phyloP scores from a whole-genome alignment of 495 filamentous ascomycete genomes.

The Amphirosellinia nigrospora region DNA sequence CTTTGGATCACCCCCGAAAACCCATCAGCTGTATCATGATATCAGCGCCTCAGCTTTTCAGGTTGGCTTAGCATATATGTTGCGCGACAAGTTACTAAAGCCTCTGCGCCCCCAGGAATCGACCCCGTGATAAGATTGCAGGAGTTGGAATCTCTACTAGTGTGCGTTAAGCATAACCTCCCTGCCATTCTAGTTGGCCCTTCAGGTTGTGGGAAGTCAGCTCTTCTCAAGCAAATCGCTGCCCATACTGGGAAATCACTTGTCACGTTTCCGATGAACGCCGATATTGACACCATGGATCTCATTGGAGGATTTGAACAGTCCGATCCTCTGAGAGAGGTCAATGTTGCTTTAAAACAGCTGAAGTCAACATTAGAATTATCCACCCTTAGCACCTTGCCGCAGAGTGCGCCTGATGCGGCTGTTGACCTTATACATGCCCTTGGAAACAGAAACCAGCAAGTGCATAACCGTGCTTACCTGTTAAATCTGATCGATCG shows the following conservation, averaged over 20 bases:
- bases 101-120: constrained; percentile 59
- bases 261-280: constrained; percentile 81
- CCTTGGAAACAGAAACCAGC: constrained; percentile 36
- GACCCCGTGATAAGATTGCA: constrained; percentile 64
- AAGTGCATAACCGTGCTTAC: constrained; percentile 36
- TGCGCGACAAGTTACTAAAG: constrained; percentile 63
- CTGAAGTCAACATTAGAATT: constrained; percentile 61
- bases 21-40: constrained; percentile 70
- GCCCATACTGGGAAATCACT: constrained; percentile 73
- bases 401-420: constrained; percentile 47
- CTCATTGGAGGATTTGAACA: constrained; percentile 97
- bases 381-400: constrained; percentile 58
- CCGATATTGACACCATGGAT: constrained; percentile 95
- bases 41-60: constrained; percentile 62
- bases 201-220: constrained; percentile 86
- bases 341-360: constrained; percentile 60
- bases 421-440: constrained; percentile 51
- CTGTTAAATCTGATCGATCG: constrained; percentile 42
- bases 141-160: constrained; percentile 82
- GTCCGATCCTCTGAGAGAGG: constrained; percentile 75
- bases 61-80: constrained; percentile 76
- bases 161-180: constrained; percentile 83
- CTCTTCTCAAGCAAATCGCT: constrained; percentile 78
- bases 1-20: constrained; percentile 45
- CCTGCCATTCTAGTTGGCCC: constrained; percentile 88